phyloP scores from a whole-genome alignment of 2,329 filamentous ascomycete species.

The Cercospora beticola region DNA sequence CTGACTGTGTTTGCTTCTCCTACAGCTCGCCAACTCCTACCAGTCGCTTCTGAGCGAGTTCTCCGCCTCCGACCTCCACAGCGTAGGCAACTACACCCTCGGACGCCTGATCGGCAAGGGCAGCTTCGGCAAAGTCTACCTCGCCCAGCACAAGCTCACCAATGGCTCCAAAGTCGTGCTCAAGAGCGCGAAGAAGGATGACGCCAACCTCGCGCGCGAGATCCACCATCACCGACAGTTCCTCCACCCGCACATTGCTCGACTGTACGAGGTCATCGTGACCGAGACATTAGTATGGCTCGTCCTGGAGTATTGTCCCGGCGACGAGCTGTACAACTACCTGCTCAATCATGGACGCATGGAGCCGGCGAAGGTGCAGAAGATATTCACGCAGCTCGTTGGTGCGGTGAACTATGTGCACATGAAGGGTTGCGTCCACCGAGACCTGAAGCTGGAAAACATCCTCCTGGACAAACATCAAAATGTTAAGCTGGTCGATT shows the following conservation, averaged over 20 bases:
- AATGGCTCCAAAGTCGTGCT: slow-evolving; percentile 99
- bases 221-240: slow-evolving; percentile 99
- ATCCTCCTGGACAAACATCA: slow-evolving; percentile 95
- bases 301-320: slow-evolving; percentile 92
- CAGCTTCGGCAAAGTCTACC: slow-evolving; percentile 97
- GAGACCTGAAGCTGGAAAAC: slow-evolving; percentile 94
- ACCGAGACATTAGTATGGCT: slow-evolving; percentile 95
- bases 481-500: slow-evolving; percentile 96
- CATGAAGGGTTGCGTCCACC: slow-evolving; percentile 90
- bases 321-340: slow-evolving; percentile 96
- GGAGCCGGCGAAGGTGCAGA: slow-evolving; percentile 82
- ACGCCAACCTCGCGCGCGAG: slow-evolving; percentile 91
- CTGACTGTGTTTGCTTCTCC: slow-evolving; percentile 10
- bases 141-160: slow-evolving; percentile 93
- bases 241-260: slow-evolving; percentile 92
- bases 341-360: slow-evolving; percentile 83
- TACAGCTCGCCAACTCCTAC: slow-evolving; percentile 91
- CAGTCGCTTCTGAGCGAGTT: slow-evolving; percentile 97
- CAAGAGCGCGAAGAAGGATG: slow-evolving; percentile 95
- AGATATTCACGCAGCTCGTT: slow-evolving; percentile 92
- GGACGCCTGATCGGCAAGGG: slow-evolving; percentile 94
- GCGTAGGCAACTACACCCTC: slow-evolving; percentile 91
- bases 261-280: slow-evolving; percentile 96
- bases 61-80: slow-evolving; percentile 82
- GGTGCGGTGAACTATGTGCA: slow-evolving; percentile 95